Evolutionary conservation across 352 stramenopile species (phyloP), one percentile per base, ranked within the genome.

Genomic region (Phytopythium litorale): DNA sequence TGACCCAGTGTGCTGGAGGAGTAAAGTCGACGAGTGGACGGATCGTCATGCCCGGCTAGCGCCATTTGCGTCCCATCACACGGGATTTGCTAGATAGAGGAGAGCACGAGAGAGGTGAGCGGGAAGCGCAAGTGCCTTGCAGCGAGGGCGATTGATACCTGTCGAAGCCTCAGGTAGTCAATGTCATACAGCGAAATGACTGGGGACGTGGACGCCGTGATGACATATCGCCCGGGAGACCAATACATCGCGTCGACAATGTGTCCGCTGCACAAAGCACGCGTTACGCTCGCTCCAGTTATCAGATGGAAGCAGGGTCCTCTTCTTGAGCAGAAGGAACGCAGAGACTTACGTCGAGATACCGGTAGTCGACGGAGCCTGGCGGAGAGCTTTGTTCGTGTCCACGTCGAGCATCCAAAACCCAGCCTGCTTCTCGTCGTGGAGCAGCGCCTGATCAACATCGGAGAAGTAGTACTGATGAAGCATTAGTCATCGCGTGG

Each of bases 141-240:
- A 28, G 25, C 30, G 32, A 23, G 16, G 3, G 28, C 28, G 28
- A 32, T 32, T 32, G 28, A 42, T 56, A 86, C 75, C 65, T 87
- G 78, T 4, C 76, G 70, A 55, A 88, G 59, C 21, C 67, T 64
- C 21, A 88, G 66, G 7, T 72, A 54, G 33, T 88, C 76, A 5
- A 76, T 45, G 38, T 88, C 76, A 25, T 86, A 86, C 5, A 88
- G 70, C 4, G 74, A 68, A 7, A 88, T 78, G 13, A 86, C 66
- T 23, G 76, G 76, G 12, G 72, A 86, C 7, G 74, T 75, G 15
- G 74, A 78, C 19, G 74, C 67, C 23, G 79, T 80, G 42, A 81
- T 67, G 12, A 88, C 60, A 45, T 86, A 84, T 25, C 71, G 64
- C 15, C 73, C 74, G 23, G 71, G 59, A 1, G 66, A 59, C 5